Evolutionary conservation across 495 filamentous ascomycete genomes (phyloP).

Genomic region (Annulohypoxylon bovei): DNA sequence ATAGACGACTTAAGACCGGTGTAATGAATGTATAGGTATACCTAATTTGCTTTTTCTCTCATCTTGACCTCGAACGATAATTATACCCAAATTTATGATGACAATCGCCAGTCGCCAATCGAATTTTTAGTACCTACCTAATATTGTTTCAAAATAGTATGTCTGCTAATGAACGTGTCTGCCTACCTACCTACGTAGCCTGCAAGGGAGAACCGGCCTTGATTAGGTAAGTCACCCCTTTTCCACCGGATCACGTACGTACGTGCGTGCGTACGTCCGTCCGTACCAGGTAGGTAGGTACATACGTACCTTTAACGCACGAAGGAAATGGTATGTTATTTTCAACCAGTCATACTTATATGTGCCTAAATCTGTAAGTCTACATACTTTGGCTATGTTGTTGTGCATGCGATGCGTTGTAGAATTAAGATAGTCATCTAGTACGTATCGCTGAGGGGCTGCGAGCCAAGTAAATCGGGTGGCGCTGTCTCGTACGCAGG

Average conservation of each 20-base stretch:
- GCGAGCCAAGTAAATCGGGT: not conserved
- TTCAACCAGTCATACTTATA: too few species aligned
- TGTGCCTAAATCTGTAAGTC: too few species aligned
- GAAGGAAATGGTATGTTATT: too few species aligned
- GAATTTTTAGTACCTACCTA: not conserved
- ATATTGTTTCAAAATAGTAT: not conserved
- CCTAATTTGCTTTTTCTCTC: not conserved
- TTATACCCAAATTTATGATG: not conserved
- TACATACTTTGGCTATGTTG: too few species aligned
- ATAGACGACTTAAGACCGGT: slow-evolving; percentile 51
- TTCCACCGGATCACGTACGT: not conserved
- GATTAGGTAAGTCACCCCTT: not conserved
- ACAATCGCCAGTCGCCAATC: not conserved
- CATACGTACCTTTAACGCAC: too few species aligned
- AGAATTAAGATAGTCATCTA: too few species aligned
- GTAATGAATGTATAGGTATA: slow-evolving; percentile 19
- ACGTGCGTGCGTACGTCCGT: too few species aligned
- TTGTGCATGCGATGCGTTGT: too few species aligned
- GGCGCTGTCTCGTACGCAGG: not conserved
- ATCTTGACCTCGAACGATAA: not conserved
- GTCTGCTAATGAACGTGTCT: not conserved
- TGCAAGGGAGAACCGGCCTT: not conserved
- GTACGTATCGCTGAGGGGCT: too few species aligned
- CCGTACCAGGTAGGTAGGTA: too few species aligned
- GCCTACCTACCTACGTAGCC: not conserved